A percentile compares a stretch with the other conserved stretches of the same genome.
phyloP scores from a whole-genome alignment of 805 yeast species.

The Isabelozyma heimii region DNA sequence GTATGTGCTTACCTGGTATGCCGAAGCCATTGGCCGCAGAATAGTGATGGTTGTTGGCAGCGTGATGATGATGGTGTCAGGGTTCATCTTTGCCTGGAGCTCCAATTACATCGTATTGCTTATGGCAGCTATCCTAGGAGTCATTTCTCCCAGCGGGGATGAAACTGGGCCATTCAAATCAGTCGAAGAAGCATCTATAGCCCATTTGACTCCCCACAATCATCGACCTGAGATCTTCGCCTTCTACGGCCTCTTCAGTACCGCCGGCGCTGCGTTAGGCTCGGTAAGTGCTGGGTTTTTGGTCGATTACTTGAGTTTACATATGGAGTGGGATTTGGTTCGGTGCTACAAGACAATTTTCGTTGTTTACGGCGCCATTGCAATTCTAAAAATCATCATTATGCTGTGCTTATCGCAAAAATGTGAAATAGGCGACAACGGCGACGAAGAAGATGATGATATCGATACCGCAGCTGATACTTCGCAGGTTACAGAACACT shows the following conservation, averaged over 20 bases:
- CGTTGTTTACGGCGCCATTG: conserved; percentile 51
- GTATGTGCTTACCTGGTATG: conserved; percentile 70
- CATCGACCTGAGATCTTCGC: conserved; percentile 75
- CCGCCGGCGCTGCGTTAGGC: conserved; percentile 75
- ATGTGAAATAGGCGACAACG: conserved; percentile 44
- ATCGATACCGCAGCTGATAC: conserved; percentile 5
- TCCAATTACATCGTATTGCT: conserved; percentile 55
- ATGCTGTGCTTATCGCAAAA: conserved; percentile 50
- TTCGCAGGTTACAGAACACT: conserved; percentile 1
- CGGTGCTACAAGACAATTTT: conserved; percentile 58
- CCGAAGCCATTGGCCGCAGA: conserved; percentile 69
- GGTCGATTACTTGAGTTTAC: conserved; percentile 43
- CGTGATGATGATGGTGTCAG: conserved; percentile 65
- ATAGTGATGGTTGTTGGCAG: conserved; percentile 62
- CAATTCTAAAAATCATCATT: conserved; percentile 48
- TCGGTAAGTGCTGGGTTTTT: conserved; percentile 60
- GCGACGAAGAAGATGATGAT: conserved; percentile 20
- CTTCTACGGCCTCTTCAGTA: conserved; percentile 64
- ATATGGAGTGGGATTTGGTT: conserved; percentile 29
- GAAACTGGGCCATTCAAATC: conserved; percentile 91
- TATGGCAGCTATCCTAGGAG: conserved; percentile 76
- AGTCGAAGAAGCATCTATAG: conserved; percentile 78
- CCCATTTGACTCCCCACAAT: conserved; percentile 67
- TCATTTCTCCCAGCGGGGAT: conserved; percentile 84
- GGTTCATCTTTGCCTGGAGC: conserved; percentile 58